phyloP scores from a whole-genome alignment of 345 rosid species.

The Raphanus raphanistrum region DNA sequence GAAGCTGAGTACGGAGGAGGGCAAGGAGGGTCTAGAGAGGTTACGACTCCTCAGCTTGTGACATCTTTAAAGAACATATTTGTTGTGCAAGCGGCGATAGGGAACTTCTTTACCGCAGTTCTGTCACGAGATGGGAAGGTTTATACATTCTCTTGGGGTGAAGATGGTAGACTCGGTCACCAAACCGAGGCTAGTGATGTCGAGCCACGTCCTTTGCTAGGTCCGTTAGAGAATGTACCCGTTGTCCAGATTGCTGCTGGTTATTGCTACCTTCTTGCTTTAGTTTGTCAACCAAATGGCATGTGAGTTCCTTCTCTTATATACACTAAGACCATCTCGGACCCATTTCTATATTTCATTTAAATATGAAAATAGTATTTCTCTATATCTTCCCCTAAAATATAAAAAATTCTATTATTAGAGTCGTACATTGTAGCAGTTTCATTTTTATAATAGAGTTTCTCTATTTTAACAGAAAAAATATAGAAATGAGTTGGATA shows the following conservation, averaged over 20 bases:
- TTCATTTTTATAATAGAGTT: too few species aligned
- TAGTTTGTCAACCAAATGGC: conserved; percentile 94
- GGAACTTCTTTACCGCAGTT: conserved; percentile 90
- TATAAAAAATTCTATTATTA: too few species aligned
- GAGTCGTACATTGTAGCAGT: too few species aligned
- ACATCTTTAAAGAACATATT: conserved; percentile 80
- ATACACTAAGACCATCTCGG: background rate
- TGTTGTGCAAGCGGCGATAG: conserved; percentile 94
- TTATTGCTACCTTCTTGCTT: conserved; percentile 93
- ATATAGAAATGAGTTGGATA: too few species aligned
- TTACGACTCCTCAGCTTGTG: conserved; percentile 71
- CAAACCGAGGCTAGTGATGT: conserved; percentile 78
- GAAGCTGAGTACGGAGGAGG: conserved; percentile 70
- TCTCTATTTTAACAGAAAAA: too few species aligned
- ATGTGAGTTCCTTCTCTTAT: conserved; percentile 59
- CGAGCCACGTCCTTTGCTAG: conserved; percentile 81
- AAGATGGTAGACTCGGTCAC: conserved; percentile 75
- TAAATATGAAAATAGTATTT: too few species aligned
- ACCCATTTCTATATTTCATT: too few species aligned
- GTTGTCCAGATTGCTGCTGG: conserved; percentile 98
- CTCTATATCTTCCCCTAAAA: too few species aligned
- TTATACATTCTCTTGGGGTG: conserved; percentile 94
- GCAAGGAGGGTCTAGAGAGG: conserved; percentile 54
- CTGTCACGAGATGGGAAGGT: conserved; percentile 92
- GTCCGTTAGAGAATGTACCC: conserved; percentile 81